Evolutionary conservation across 1,284 basidiomycete species (phyloP).

Genomic region (Microbotryum scabiosae): DNA sequence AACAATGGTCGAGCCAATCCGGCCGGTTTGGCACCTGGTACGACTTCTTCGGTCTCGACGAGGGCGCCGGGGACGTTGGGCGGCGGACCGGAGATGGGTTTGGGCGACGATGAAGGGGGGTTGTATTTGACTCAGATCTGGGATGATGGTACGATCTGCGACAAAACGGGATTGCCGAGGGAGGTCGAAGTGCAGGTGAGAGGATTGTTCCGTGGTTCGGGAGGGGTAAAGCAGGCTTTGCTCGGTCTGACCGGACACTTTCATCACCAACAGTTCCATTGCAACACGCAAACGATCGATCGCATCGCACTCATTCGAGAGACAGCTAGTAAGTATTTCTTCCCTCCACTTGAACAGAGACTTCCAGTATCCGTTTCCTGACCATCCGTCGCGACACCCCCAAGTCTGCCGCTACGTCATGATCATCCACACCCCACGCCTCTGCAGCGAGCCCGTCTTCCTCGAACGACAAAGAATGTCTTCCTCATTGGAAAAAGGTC

Average conservation of each 20-base stretch:
- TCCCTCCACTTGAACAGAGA: too few relatives aligned
- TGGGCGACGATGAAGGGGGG: slow-evolving; percentile 15
- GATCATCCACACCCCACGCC: slow-evolving; percentile 81
- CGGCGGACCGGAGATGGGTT: slow-evolving; percentile 5
- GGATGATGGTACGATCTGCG: slow-evolving; percentile 82
- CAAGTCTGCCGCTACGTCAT: slow-evolving; percentile 67
- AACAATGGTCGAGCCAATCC: too few relatives aligned
- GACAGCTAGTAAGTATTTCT: slow-evolving; percentile 50
- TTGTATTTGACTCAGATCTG: slow-evolving; percentile 74
- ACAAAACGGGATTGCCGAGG: slow-evolving; percentile 73
- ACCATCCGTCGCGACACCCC: neutral
- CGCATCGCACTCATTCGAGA: slow-evolving; percentile 80
- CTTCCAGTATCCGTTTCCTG: slow-evolving; percentile 39
- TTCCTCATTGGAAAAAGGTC: neutral
- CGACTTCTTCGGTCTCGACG: too few relatives aligned
- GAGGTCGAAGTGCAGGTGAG: slow-evolving; percentile 85
- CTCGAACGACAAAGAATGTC: slow-evolving; percentile 15
- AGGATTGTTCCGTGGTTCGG: neutral
- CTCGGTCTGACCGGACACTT: neutral
- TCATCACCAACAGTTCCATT: slow-evolving; percentile 62
- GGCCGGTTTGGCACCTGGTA: too few relatives aligned
- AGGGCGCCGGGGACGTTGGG: slow-evolving; percentile 13
- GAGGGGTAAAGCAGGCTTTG: neutral
- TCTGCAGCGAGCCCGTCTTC: slow-evolving; percentile 85
- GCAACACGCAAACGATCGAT: slow-evolving; percentile 53